Base-by-base conservation (phyloP, 768 basidiomycete genomes). In the Exidia glandulosa region DNA sequence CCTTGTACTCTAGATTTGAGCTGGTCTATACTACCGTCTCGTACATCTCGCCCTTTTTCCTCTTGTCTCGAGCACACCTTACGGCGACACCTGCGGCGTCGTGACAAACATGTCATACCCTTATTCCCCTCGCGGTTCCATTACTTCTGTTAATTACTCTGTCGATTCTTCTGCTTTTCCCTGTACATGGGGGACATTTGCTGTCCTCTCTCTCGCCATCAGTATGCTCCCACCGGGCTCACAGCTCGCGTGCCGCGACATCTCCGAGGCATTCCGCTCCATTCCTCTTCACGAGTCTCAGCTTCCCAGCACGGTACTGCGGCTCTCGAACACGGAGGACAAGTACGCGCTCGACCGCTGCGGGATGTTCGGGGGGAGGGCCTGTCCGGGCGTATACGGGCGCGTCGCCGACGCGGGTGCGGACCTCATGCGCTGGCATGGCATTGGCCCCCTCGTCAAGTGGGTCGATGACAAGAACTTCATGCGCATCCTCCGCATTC, bases 131-230 rank as follows among this genome's bases (percentile, higher is more conserved):
- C 41, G 16, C 14, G 14, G 23, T 19, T 13, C 16, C 41, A 6
- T 45, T n/a, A 16, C 41, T 1, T 73, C 72, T 0, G 68, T 74
- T 45, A 74, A 74, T 61, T 66, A 48, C 1, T 12, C n/a, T 2
- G 73, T 80, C 10, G 52, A 74, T 33, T 63, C 75, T 0, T 57
- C 66, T n/a, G 14, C 63, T 16, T 71, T 73, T 59, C 78, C 77
- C 0, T 76, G 75, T 65, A 74, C 73, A 0, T 79, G 76, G 77
- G 76, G 76, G 0, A 79, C 76, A 0, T 79, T 80, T 54, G 56
- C 64, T 0, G 66, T 69, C 0, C 59, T 77, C 0, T 72, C 63
- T 25, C 60, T 69, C 14, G 57, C 73, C 31, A 66, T 77, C 0
- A 65, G 48, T 0, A 58, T 63, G 0, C 73, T 79, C 0, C 77